Percentiles rank a stretch among this genome's conserved stretches.
phyloP scores from a whole-genome alignment of 2,329 filamentous ascomycete species.

The Fusarium sacchari region DNA sequence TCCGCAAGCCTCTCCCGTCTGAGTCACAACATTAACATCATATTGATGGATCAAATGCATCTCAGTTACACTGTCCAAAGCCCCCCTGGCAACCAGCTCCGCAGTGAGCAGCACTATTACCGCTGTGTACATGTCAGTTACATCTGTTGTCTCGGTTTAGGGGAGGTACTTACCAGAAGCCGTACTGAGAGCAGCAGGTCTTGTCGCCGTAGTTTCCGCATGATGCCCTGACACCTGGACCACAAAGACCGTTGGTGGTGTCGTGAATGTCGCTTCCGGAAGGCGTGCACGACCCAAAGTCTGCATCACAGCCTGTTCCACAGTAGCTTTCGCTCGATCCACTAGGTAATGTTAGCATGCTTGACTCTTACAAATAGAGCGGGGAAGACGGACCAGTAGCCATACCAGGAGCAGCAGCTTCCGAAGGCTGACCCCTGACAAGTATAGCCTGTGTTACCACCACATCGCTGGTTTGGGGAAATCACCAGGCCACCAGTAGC shows the following conservation, averaged over 20 bases:
- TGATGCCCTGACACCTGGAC: constrained; percentile 44
- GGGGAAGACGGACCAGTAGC: constrained; percentile 50
- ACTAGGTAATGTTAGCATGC: constrained; percentile 37
- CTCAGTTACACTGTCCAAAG: constrained; percentile 48
- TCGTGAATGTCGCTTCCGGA: constrained; percentile 36
- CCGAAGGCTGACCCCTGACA: constrained; percentile 51
- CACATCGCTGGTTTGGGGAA: constrained; percentile 52
- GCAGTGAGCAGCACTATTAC: constrained; percentile 44
- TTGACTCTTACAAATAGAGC: neutral
- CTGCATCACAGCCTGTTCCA: constrained; percentile 51
- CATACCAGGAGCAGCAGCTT: constrained; percentile 54
- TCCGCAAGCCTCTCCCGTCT: constrained; percentile 14
- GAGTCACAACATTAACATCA: neutral
- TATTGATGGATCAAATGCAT: neutral
- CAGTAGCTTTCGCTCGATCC: constrained; percentile 48
- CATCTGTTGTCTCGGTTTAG: neutral
- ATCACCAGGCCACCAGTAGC: constrained; percentile 38
- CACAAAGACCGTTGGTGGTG: constrained; percentile 53
- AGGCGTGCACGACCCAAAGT: constrained; percentile 49
- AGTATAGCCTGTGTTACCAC: constrained; percentile 48
- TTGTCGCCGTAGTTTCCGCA: constrained; percentile 48
- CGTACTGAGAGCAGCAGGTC: constrained; percentile 51
- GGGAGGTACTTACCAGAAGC: constrained; percentile 47
- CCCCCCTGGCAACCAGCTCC: constrained; percentile 48
- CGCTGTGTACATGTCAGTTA: constrained; percentile 37